Evolutionary conservation across 257 asterid genomes (phyloP).

Genomic region (Solanum boliviense): DNA sequence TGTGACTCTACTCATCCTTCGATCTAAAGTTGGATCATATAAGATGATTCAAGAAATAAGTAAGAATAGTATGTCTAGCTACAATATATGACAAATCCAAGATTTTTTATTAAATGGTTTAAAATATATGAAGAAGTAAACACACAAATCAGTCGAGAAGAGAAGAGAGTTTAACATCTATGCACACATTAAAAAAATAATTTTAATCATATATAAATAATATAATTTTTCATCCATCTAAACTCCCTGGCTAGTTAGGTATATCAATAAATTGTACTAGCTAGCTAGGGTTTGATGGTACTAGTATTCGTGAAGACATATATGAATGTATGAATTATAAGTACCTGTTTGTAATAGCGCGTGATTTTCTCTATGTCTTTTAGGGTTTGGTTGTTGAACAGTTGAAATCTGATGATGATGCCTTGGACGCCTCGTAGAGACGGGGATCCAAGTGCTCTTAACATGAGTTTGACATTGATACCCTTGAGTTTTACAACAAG

Average conservation of each 20-base stretch:
- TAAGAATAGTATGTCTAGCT: not conserved
- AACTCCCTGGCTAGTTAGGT: not conserved
- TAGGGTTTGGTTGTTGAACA: constrained; percentile 33
- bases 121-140: not conserved
- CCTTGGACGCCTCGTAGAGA: constrained; percentile 34
- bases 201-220: too few species aligned
- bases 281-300: constrained; percentile 26
- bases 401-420: constrained; percentile 24
- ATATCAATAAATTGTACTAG: not conserved
- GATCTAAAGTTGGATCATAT: not conserved
- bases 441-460: constrained; percentile 81
- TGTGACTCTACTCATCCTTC: not conserved
- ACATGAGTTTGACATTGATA: constrained; percentile 68
- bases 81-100: not conserved
- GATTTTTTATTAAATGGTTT: too few species aligned
- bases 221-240: too few species aligned
- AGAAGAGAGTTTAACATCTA: too few species aligned
- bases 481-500: constrained; percentile 62
- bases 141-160: not conserved
- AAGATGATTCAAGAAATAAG: not conserved
- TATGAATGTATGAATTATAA: not conserved
- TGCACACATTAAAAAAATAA: too few species aligned
- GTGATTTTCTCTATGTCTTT: constrained; percentile 37
- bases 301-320: not conserved
- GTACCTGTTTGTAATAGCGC: constrained; percentile 23